Conservation (phyloP, 805 yeast species). For the Kuraishia capsulata region DNA sequence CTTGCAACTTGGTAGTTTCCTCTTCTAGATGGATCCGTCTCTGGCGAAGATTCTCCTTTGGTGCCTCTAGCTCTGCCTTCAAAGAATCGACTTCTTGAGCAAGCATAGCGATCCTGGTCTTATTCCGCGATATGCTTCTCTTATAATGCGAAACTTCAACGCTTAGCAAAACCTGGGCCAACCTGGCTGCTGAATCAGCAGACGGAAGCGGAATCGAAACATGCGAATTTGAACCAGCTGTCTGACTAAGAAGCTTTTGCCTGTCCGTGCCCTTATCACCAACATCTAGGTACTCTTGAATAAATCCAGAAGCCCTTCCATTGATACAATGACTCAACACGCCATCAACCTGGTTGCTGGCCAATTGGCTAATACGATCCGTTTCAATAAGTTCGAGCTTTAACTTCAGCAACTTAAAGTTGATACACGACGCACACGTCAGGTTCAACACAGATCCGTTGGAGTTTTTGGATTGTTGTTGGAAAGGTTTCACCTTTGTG, state of each 20-base stretch:
- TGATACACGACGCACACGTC: conserved; percentile 18
- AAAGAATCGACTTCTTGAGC: conserved; percentile 4
- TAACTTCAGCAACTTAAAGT: conserved; percentile 14
- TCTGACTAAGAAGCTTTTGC: conserved; percentile 3
- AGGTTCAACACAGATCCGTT: background rate
- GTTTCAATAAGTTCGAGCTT: conserved; percentile 13
- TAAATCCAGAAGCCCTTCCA: conserved; percentile 11
- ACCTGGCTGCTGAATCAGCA: conserved; percentile 14
- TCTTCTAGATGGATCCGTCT: background rate
- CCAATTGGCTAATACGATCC: conserved; percentile 10
- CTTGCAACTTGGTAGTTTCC: conserved; percentile 2
- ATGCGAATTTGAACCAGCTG: background rate
- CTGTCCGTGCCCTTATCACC: conserved; percentile 1
- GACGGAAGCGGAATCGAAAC: conserved; percentile 11
- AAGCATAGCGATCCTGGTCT: background rate
- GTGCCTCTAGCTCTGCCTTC: conserved; percentile 2
- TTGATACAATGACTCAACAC: conserved; percentile 16
- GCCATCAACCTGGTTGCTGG: conserved; percentile 12
- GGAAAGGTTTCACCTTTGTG: background rate
- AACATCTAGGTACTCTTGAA: conserved; percentile 9
- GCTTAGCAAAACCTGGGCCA: conserved; percentile 20
- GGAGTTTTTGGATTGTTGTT: background rate
- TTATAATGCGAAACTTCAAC: conserved; percentile 15
- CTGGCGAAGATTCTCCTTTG: conserved; percentile 1
- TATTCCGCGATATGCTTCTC: conserved; percentile 7